A percentile compares a stretch with the other conserved stretches of the same genome.
Evolutionary conservation across 257 asterid species (phyloP).

Genomic region (Buddleja alternifolia): DNA sequence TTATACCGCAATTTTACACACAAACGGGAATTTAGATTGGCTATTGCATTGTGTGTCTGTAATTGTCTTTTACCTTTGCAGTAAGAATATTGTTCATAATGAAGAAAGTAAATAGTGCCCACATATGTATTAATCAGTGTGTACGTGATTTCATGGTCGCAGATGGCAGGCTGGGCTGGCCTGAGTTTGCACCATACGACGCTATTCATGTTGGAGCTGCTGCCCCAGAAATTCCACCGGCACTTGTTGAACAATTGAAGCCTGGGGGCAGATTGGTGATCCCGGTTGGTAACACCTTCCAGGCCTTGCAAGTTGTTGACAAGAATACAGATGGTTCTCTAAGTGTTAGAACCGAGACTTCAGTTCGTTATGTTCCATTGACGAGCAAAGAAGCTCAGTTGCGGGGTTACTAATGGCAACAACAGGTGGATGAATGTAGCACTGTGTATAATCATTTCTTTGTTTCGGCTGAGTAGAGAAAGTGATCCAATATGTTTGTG

Average conservation of each 20-base stretch:
- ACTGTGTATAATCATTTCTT: constrained; percentile 20
- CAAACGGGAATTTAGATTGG: no score
- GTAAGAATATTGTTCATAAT: no score
- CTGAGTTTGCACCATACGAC: constrained; percentile 84
- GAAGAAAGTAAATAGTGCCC: background rate
- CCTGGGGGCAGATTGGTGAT: constrained; percentile 97
- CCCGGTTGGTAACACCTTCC: constrained; percentile 82
- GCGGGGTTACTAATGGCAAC: constrained; percentile 40
- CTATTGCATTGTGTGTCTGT: no score
- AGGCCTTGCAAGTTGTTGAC: constrained; percentile 88
- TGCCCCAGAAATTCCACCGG: constrained; percentile 81
- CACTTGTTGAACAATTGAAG: constrained; percentile 81
- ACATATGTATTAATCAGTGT: background rate
- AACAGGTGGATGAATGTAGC: constrained; percentile 9
- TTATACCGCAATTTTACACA: no score
- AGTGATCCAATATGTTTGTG: background rate
- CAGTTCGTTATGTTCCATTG: constrained; percentile 88
- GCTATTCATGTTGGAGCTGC: constrained; percentile 99
- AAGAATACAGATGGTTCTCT: constrained; percentile 68
- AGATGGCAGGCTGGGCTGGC: constrained; percentile 97
- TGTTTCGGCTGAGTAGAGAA: constrained; percentile 26
- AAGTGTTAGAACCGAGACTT: constrained; percentile 63
- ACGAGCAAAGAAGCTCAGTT: constrained; percentile 87
- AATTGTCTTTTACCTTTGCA: no score
- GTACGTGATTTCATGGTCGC: constrained; percentile 18